Percentiles rank a stretch among this genome's conserved stretches.
Conservation (phyloP, 2,329 filamentous ascomycete genomes). For the Zymoseptoria tritici region DNA sequence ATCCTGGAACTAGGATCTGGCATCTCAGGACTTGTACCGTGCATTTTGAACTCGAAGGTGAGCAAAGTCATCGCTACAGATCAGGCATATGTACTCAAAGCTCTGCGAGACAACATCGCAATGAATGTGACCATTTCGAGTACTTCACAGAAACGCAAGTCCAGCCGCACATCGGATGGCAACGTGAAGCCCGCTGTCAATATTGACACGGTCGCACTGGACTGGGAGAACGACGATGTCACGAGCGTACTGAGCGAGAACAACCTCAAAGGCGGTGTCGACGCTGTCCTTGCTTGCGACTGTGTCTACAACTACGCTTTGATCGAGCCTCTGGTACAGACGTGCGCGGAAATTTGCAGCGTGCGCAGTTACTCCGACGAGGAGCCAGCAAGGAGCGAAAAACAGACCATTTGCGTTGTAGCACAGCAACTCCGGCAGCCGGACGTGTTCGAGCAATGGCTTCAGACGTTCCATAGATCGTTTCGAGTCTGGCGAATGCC, state of each 20-base stretch:
- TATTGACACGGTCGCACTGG: slow-evolving; percentile 42
- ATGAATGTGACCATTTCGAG: slow-evolving; percentile 43
- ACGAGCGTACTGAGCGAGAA: slow-evolving; percentile 44
- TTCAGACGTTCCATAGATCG: slow-evolving; percentile 55
- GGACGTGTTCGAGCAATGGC: slow-evolving; percentile 78
- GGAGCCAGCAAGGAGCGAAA: neutral
- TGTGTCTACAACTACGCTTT: slow-evolving; percentile 92
- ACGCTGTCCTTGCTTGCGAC: slow-evolving; percentile 72
- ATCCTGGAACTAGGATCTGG: slow-evolving; percentile 84
- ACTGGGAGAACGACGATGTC: slow-evolving; percentile 67
- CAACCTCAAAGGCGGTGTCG: slow-evolving; percentile 28
- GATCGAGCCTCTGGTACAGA: slow-evolving; percentile 65
- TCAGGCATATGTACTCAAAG: slow-evolving; percentile 72
- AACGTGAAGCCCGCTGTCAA: slow-evolving; percentile 3
- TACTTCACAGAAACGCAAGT: neutral
- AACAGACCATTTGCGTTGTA: slow-evolving; percentile 66
- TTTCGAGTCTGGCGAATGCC: slow-evolving; percentile 75
- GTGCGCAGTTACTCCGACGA: slow-evolving; percentile 37
- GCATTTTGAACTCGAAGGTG: slow-evolving; percentile 57
- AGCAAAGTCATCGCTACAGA: slow-evolving; percentile 71
- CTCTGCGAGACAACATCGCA: slow-evolving; percentile 68
- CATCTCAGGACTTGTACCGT: slow-evolving; percentile 70
- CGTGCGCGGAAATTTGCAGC: slow-evolving; percentile 66
- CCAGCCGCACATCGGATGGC: neutral
- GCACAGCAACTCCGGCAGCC: slow-evolving; percentile 83